Evolutionary conservation across 805 yeast genomes (phyloP).

Genomic region (Tetrapisispora phaffii): DNA sequence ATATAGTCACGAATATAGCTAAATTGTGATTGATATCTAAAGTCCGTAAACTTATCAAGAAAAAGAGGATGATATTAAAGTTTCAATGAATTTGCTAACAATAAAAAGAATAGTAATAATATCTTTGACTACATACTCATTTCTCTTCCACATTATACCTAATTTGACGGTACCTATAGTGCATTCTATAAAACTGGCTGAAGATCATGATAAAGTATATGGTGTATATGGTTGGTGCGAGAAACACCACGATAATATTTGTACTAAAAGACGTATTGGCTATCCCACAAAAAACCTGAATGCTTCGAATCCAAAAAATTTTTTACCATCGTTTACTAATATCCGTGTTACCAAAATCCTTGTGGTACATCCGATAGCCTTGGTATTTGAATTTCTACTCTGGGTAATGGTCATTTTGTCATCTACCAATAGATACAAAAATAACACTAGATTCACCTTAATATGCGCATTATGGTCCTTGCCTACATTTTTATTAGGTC

Average conservation of each 20-base stretch:
- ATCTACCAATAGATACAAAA: constrained; percentile 22
- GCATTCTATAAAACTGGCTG: constrained; percentile 37
- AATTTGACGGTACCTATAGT: constrained; percentile 55
- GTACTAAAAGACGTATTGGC: neutral
- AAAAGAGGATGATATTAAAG: neutral
- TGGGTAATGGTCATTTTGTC: constrained; percentile 33
- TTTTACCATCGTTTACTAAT: constrained; percentile 51
- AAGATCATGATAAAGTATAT: constrained; percentile 40
- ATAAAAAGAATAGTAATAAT: neutral
- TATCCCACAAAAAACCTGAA: neutral
- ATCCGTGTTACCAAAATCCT: constrained; percentile 49
- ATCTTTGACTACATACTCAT: neutral
- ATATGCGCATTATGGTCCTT: constrained; percentile 48
- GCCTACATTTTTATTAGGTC: constrained; percentile 56
- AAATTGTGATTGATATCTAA: too few relatives aligned
- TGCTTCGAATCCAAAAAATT: neutral
- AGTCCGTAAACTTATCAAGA: neutral
- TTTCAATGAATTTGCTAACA: neutral
- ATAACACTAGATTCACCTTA: constrained; percentile 37
- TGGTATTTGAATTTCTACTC: constrained; percentile 43
- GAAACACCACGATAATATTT: neutral
- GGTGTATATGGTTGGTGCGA: constrained; percentile 66
- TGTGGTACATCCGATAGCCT: constrained; percentile 58
- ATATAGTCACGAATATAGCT: too few relatives aligned
- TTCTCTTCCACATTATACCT: constrained; percentile 48